Base-by-base conservation (phyloP, 805 yeast species). In the Yamadazyma takamatsuzukensis region DNA sequence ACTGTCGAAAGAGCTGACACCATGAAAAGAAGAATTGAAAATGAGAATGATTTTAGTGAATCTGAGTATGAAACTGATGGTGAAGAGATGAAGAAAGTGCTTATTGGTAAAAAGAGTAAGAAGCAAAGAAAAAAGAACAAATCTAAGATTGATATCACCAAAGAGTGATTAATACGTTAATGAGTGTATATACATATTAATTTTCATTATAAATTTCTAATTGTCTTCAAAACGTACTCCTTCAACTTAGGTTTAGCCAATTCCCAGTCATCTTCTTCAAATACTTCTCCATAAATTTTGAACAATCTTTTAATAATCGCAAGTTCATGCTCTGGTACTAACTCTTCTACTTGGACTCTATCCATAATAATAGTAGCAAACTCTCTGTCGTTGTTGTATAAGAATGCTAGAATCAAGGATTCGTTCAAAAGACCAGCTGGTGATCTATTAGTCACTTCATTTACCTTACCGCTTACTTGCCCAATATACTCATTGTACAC, bases 31-130 rank as follows among this genome's bases (percentile, higher is more conserved):
- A 62, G 79, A 50, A 50, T 54, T 38, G 56, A 56, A 15, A 62
- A 58, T 11, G 36, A 49, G 15, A 25, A 35, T 21, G 41, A 43
- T 15, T 34, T 18, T 59, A 74, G 79, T 33, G 84, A 79, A 45
- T 77, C 85, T 47, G 90, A 83, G 48, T 80, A 77, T 44, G 93
- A 83, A 54, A 78, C 82, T 36, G 86, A 82, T 41, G 82, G 82
- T 14, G 85, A 78, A 52, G 83, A 78, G 43, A 53, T 81, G 37
- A 72, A 72, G 37, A 72, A 71, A 46, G 68, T 74, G 18, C 70
- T 79, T 76, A 59, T 70, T 44, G 78, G 75, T 35, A 61, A 59
- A 36, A 64, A 59, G 35, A 65, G 64, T 48, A 64, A 58, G 41
- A 68, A 68, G 30, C 60, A 51, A 34, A 58, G 56, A 48, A 67